Evolutionary conservation across 2,329 filamentous ascomycete species (phyloP), one percentile per base, ranked within the genome.

Genomic region (Apiospora rasikravindrae): DNA sequence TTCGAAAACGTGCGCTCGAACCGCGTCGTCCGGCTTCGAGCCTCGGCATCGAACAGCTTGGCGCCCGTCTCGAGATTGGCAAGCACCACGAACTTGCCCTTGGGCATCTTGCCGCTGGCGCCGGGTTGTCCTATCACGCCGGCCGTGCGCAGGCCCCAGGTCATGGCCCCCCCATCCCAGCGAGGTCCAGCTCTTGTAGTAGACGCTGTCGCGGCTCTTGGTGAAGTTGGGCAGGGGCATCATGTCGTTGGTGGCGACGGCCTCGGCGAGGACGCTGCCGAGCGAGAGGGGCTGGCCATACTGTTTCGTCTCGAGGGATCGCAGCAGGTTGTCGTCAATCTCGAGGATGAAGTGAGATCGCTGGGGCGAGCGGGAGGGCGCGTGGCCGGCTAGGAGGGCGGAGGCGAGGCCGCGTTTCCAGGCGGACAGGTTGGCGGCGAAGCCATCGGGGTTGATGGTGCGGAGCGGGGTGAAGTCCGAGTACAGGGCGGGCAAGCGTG

Each of bases 201-300:
- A 95, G 74, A 98, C 90, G 82, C 91, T 96, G 71, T 92, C 89
- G 70, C 87, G 88, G 1, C 88, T 85, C 4, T 78, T 80, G 70
- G 93, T 81, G 77, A 97, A 99, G 13, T 92, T 88, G 19, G 88
- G 83, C 14, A 96, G 78, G 0, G 92, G 90, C 16, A 98, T 85
- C 81, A 98, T 88, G 64, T 92, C 90, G 67, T 88, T 90, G 61
- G 87, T 89, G 69, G 88, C 85, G 0, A 96, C 84, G 0, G 93
- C 93, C 77, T 98, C 96, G 42, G 84, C 83, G 68, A 98, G 85
- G 6, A 95, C 96, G 4, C 91, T 90, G 0, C 93, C 93, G 0
- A 99, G 85, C 3, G 93, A 94, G 13, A 96, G 87, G 1, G 96
- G 96, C 66, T 91, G 89, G 1, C 96, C 96, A 82, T 90, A 95